Conservation (phyloP, 257 asterid species). For the Fraxinus anomala region DNA sequence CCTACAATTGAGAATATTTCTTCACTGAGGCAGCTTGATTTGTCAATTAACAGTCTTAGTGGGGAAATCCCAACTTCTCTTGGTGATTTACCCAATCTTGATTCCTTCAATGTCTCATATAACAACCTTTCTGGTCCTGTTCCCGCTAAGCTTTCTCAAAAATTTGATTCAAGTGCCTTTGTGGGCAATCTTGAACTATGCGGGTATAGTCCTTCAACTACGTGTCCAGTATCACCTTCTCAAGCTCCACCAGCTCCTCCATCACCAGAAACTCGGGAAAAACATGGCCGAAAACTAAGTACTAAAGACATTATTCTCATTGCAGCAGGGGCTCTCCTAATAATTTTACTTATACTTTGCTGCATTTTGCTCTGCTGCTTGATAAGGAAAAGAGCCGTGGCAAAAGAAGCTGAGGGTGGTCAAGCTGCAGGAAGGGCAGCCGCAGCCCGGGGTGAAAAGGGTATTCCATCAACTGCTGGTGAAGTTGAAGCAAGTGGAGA, state of each 20-base stretch:
- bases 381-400: conserved; percentile 55
- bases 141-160: conserved; percentile 54
- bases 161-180: conserved; percentile 70
- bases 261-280: conserved; percentile 27
- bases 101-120: conserved; percentile 70
- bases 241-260: conserved; percentile 37
- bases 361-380: conserved; percentile 62
- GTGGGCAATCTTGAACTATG: conserved; percentile 73
- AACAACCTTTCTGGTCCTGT: conserved; percentile 83
- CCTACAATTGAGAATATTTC: conserved; percentile 51
- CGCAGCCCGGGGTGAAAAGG: conserved; percentile 40
- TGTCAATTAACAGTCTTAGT: conserved; percentile 56
- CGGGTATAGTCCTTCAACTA: conserved; percentile 60
- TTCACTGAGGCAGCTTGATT: conserved; percentile 57
- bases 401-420: conserved; percentile 38
- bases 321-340: conserved; percentile 68
- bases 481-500: conserved; percentile 42
- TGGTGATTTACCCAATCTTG: conserved; percentile 58
- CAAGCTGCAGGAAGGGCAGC: conserved; percentile 29
- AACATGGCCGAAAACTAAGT: conserved; percentile 44
- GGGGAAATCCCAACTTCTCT: conserved; percentile 73
- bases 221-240: conserved; percentile 56
- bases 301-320: conserved; percentile 75
- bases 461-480: conserved; percentile 39
- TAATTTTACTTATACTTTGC: conserved; percentile 56